Base-by-base conservation (phyloP, 306 rosid genomes). In the Arachis stenosperma region DNA sequence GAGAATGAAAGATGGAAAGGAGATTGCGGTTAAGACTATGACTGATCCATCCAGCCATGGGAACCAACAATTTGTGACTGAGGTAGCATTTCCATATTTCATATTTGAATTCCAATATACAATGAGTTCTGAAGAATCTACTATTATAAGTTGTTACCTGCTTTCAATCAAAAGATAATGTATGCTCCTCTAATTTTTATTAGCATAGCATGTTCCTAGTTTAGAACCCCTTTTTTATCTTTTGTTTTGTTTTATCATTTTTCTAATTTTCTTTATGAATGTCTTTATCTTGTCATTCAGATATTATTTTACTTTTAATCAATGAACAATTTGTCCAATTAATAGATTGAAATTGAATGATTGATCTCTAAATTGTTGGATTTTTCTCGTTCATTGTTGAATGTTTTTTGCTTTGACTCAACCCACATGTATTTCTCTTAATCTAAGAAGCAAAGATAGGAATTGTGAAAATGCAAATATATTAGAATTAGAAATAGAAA, bases 21-120 rank as follows among this genome's bases (percentile, higher is more conserved):
- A 95, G 83, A 86, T 95, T 6, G 98, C 99, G n/a, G 98, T 94
- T 63, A 94, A 94, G 84, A 86, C 87, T 62, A 94, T 94, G 97
- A 82, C 95, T 0, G 97, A 94, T 75, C 85, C 89, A 37, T 91
- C 88, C 13, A 82, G 83, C 79, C 86, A 91, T 61, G 95, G 94
- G 75, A 85, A 88, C 83, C 86, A 87, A 41, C 99, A 95, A 67
- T 95, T 95, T 87, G 87, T 76, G 64, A 94, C 87, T 14, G 99
- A 95, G 96, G 96, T 91, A 84, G 44, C 47, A 47, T 46, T 56
- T 75, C 58, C 69, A 22, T 70, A 67, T 33, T 33, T 33, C 37
- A 33, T 22, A 22, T 51, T 75, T 54, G 71, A 70, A 59, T 70
- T 69, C 54, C 15, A 62, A 47, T 44, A 40, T 43, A 67, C 9